Base-by-base conservation (phyloP, 805 yeast species). In the Isabelozyma pseudorhagii region DNA sequence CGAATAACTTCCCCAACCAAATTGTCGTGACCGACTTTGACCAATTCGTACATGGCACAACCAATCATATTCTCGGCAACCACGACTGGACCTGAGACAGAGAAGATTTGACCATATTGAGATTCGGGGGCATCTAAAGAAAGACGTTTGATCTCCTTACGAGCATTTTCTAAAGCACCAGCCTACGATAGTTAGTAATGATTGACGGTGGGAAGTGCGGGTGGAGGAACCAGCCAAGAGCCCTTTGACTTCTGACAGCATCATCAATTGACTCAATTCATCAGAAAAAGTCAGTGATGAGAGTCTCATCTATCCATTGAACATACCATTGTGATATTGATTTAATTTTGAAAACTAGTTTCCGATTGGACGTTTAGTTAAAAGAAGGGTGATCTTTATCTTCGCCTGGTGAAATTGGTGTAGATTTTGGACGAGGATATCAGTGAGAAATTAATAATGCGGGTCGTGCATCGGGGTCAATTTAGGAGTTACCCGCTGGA, bases 51-150 rank as follows among this genome's bases (percentile, higher is more conserved):
- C 99, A 94, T 94, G 62, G 98, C 97, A 83, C 97, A 90, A 55
- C 99, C 99, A 74, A 92, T 89, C 98, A 94, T 91, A 77, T 94
- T 87, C 74, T 94, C 98, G 45, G 99, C 99, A 45, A 94, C 85
- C 47, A 94, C 87, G 61, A 94, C 99, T 27, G 99, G 98, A 64
- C 99, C 99, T 17, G 98, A 92, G 45, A 94, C 97, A 31, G 97
- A 90, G 75, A 84, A 92, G 62, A 94, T 88, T 58, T 80, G 84
- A 50, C 97, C 99, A 69, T 89, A 89, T 57, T 84, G 85, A 48
- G 87, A 79, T 71, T 93, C 97, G 31, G 74, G 78, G 47, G 75
- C 77, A 62, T 89, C 93, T 55, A 93, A 73, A 36, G 94, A 84
- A 62, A 91, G 84, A 66, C 91, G 89, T 68, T 87, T 84, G 61